phyloP scores from a whole-genome alignment of 768 basidiomycete species.

The Mycena alexandri region DNA sequence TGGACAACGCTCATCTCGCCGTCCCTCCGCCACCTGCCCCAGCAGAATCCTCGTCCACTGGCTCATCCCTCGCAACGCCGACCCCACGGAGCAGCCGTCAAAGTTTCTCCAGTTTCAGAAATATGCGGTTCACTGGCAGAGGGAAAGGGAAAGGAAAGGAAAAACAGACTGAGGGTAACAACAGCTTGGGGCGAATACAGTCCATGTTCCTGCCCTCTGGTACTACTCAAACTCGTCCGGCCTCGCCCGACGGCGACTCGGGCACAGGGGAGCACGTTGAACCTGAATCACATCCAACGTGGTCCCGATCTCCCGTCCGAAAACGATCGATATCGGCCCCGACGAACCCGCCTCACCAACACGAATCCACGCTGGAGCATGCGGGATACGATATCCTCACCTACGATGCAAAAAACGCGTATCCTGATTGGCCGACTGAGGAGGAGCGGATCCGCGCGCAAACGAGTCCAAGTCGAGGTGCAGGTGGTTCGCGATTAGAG shows the following conservation, averaged over 20 bases:
- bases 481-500: constrained; percentile 21
- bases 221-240: constrained; percentile 1
- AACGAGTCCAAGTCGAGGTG: background rate
- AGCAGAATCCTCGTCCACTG: background rate
- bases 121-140: constrained; percentile 15
- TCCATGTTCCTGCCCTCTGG: constrained; percentile 12
- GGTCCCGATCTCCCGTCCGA: background rate
- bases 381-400: constrained; percentile 36
- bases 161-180: background rate
- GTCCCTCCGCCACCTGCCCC: background rate
- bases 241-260: constrained; percentile 1
- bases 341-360: constrained; percentile 30
- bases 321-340: constrained; percentile 29
- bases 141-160: constrained; percentile 18
- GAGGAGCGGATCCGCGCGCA: constrained; percentile 14
- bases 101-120: constrained; percentile 16
- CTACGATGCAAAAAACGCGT: constrained; percentile 33
- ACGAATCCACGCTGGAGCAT: constrained; percentile 33
- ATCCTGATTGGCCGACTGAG: constrained; percentile 34
- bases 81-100: constrained; percentile 11
- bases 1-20: background rate
- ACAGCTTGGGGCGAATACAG: background rate
- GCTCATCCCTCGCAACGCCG: background rate
- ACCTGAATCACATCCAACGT: background rate
- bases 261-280: no score